Base-by-base conservation (phyloP, 2,329 filamentous ascomycete genomes). In the Lachnellula cervina region DNA sequence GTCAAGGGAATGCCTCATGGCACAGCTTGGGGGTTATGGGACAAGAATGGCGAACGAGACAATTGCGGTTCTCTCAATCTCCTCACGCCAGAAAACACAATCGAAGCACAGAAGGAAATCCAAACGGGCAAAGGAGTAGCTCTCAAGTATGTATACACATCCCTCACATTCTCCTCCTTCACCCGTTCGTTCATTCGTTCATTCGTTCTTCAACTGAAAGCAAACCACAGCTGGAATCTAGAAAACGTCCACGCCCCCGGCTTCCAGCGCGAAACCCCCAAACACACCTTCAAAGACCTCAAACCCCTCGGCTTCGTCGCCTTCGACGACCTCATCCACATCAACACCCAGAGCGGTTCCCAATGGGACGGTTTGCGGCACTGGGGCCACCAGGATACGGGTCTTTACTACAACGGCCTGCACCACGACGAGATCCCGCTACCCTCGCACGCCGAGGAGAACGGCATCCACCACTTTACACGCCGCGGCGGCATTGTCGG, bases 241-340 rank as follows among this genome's bases (percentile, higher is more conserved):
- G 55, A 60, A 50, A 50, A 47, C 38, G 45, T 61, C 13, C 45
- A 60, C 37, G 40, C 56, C 21, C 60, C 60, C 9, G 60, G 56
- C 4, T 65, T 65, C 46, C 17, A 16, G 5, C 55, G 62, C 5
- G 52, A 65, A 52, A 40, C 54, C 23, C 46, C 52, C 14, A 34
- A 47, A 16, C 56, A 63, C 43, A 50, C 49, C 17, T 42, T 61
- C 42, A 60, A 59, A 38, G 55, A 59, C 17, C 52, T 59, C 5
- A 48, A 45, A 6, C 42, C 53, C 3, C 34, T 60, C 4, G 76
- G 77, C 16, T 56, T 61, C 58, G 34, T n/a, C 76, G 62, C 83
- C 35, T 83, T 84, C 64, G 82, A 86, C 64, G 77, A 79, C 62
- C 60, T 68, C 1, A 73, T 77, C 55, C 66, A 70, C 6, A 66